Evolutionary conservation across 768 basidiomycete species (phyloP).

Genomic region (Tricholoma flavovirens): DNA sequence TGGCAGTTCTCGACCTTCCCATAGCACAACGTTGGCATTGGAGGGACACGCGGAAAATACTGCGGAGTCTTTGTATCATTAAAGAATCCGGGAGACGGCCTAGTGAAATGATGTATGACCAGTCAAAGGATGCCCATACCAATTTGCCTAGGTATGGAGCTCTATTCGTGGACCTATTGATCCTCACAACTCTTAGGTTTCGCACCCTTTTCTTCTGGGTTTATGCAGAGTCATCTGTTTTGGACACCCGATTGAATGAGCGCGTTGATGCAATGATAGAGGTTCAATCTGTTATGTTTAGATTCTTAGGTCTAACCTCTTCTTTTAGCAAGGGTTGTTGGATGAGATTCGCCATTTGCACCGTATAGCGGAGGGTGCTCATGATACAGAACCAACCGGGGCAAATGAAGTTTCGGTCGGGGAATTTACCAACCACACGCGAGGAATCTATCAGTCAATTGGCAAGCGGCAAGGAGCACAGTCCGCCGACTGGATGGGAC

Average conservation of each 20-base stretch:
- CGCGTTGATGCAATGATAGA: slow-evolving; percentile 89
- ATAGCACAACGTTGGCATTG: slow-evolving; percentile 92
- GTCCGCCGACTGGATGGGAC: background rate
- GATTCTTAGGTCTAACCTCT: background rate
- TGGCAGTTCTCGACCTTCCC: slow-evolving; percentile 61
- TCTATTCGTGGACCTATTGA: background rate
- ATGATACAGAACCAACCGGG: background rate
- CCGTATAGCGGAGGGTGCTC: slow-evolving; percentile 21
- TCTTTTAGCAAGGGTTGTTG: slow-evolving; percentile 65
- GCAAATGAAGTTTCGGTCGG: background rate
- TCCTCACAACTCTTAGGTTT: slow-evolving; percentile 46
- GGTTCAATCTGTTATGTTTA: slow-evolving; percentile 35
- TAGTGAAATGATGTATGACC: slow-evolving; percentile 65
- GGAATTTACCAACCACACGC: slow-evolving; percentile 50
- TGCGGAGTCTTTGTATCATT: slow-evolving; percentile 72
- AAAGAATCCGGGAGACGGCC: slow-evolving; percentile 59
- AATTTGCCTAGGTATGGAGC: slow-evolving; percentile 46
- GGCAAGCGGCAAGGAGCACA: slow-evolving; percentile 37
- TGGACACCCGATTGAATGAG: slow-evolving; percentile 65
- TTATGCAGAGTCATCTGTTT: slow-evolving; percentile 58
- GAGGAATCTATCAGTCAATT: slow-evolving; percentile 93
- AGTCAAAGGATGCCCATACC: slow-evolving; percentile 35
- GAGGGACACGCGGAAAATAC: slow-evolving; percentile 88
- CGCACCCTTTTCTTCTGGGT: slow-evolving; percentile 89
- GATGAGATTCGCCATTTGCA: slow-evolving; percentile 65